Evolutionary conservation across 495 filamentous ascomycete genomes (phyloP).

Genomic region (Xylaria castorea): DNA sequence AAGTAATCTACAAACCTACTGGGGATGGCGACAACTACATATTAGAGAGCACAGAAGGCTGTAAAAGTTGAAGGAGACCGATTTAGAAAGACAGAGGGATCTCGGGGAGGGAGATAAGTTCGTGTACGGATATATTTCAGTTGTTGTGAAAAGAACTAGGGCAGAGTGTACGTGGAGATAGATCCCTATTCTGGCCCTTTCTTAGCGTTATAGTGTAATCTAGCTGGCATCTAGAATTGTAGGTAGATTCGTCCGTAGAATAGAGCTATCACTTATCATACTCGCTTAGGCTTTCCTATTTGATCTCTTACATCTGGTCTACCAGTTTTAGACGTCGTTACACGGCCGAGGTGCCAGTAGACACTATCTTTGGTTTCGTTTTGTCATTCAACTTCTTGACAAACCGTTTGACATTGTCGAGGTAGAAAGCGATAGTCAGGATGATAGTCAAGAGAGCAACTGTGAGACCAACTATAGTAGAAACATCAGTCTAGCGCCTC

Average conservation of each 20-base stretch:
- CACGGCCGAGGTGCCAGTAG: too few species aligned
- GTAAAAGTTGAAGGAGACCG: background rate
- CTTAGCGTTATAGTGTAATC: background rate
- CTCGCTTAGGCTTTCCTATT: too few species aligned
- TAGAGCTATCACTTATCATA: too few species aligned
- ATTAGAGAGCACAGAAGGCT: constrained; percentile 2
- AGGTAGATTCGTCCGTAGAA: too few species aligned
- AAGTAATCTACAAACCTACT: constrained; percentile 20
- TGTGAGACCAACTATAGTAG: background rate
- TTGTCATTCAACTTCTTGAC: too few species aligned
- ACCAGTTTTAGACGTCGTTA: too few species aligned
- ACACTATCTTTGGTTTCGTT: too few species aligned
- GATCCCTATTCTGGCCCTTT: background rate
- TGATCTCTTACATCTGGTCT: too few species aligned
- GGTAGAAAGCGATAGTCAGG: background rate
- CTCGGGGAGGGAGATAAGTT: background rate
- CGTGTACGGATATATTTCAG: constrained; percentile 4
- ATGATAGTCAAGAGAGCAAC: background rate
- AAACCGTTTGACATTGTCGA: too few species aligned
- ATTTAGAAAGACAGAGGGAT: background rate
- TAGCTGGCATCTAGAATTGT: background rate
- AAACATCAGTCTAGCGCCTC: background rate
- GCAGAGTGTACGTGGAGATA: background rate
- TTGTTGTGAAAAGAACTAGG: background rate
- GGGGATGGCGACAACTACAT: constrained; percentile 17